phyloP scores from a whole-genome alignment of 2,329 filamentous ascomycete species.

The Exophiala alcalophila region DNA sequence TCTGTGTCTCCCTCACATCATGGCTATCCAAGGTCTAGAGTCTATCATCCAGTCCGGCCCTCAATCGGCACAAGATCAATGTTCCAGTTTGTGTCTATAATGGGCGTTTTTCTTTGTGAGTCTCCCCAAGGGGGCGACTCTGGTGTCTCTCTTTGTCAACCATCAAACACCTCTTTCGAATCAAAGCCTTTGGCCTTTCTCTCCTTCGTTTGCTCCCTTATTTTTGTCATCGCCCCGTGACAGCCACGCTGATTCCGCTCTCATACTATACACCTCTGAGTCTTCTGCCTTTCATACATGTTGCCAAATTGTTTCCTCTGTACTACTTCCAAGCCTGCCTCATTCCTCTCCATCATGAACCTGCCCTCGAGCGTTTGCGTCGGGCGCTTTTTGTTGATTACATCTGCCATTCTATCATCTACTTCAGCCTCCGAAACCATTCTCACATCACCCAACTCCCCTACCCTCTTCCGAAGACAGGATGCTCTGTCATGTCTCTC shows the following conservation, averaged over 20 bases:
- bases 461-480: conserved; percentile 12
- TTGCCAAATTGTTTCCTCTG: conserved; percentile 15
- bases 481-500: conserved; percentile 34
- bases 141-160: conserved; percentile 20
- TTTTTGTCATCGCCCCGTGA: conserved; percentile 17
- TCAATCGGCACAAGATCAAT: conserved; percentile 9
- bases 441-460: background rate
- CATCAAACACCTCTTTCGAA: conserved; percentile 1
- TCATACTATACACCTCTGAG: conserved; percentile 3
- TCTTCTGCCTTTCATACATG: no score
- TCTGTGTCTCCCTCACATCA: no score
- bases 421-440: conserved; percentile 12
- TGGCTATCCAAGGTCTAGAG: conserved; percentile 14
- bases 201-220: conserved; percentile 17
- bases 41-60: conserved; percentile 1
- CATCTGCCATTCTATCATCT: conserved; percentile 10
- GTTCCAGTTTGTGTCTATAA: conserved; percentile 14
- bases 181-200: conserved; percentile 16
- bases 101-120: conserved; percentile 19
- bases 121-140: conserved; percentile 11
- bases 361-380: conserved; percentile 4
- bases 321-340: conserved; percentile 9
- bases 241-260: no score
- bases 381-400: conserved; percentile 8
- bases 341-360: conserved; percentile 12